Base-by-base conservation (phyloP, 2,329 filamentous ascomycete species). In the Arthroderma uncinatum region DNA sequence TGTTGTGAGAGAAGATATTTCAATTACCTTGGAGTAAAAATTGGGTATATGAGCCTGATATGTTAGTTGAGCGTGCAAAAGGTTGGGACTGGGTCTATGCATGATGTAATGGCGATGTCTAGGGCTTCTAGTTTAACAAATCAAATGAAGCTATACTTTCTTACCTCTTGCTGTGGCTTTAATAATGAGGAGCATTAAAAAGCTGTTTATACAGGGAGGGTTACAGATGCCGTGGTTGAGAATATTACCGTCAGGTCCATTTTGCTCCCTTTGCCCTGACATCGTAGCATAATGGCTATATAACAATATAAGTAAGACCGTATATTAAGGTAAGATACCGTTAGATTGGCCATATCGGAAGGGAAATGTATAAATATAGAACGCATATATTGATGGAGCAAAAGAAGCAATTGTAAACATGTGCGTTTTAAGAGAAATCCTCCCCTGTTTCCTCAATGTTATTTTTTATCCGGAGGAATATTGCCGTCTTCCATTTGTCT, bases 401-500 rank as follows among this genome's bases (percentile, higher is more conserved):
- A 12, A 6, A 21, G 39, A n/a, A 48, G 23, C n/a, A 6, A 36
- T 25, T 42, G 42, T 30, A 53, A 48, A 48, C n/a, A 25, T n/a
- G 44, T 28, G 12, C 7, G 12, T 28, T 48, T 68, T 73, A 87
- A 61, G 84, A 84, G 66, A 86, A 87, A 66, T 87, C 84, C 62
- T 86, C 84, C 40, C 77, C 82, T 62, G 79, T 76, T 67, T 83
- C 79, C 74, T 92, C 86, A 65, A 95, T 94, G 56, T 79, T 79
- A 66, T 85, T 84, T 84, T 96, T 96, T 66, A 96, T 80, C 64
- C 84, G 82, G 67, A 95, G 75, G 61, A 95, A 73, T 58, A 95
- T 76, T 33, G 86, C 88, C 54, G 88, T 95, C 85, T 96, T 95
- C 92, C 92, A 97, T 77, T 92, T 93, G 70, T 96, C 91, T 67